A percentile compares a stretch with the other conserved stretches of the same genome.
Evolutionary conservation across 148 eudicot species (phyloP).

Genomic region (Chenopodium berlandieri): DNA sequence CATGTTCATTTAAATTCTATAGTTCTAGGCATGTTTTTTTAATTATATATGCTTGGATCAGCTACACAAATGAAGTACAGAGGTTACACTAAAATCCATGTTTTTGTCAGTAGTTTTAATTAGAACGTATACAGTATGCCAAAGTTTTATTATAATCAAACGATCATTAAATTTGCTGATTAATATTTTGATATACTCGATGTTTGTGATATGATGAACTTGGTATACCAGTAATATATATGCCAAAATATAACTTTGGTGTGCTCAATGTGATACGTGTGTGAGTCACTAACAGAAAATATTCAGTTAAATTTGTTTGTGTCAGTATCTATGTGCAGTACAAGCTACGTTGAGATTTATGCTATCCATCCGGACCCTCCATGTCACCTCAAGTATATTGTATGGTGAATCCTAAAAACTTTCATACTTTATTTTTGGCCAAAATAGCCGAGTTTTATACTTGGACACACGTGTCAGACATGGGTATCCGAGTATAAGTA

Average conservation of each 20-base stretch:
- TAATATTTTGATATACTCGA: neutral
- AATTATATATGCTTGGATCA: too few relatives aligned
- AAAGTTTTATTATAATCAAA: neutral
- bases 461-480: too few relatives aligned
- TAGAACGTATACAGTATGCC: neutral
- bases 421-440: too few relatives aligned
- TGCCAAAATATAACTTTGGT: constrained; percentile 6
- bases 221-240: neutral
- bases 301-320: neutral
- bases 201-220: neutral
- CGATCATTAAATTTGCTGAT: neutral
- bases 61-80: too few relatives aligned
- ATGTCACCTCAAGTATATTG: too few relatives aligned
- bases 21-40: too few relatives aligned
- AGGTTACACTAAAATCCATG: neutral
- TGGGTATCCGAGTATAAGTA: too few relatives aligned
- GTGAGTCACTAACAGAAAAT: neutral
- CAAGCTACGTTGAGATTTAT: too few relatives aligned
- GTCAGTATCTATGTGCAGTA: too few relatives aligned
- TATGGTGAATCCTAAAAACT: too few relatives aligned
- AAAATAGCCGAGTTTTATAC: neutral
- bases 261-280: neutral
- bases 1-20: too few relatives aligned
- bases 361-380: too few relatives aligned
- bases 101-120: neutral